phyloP scores from a whole-genome alignment of 108 stramenopile genomes.

The Ochromonas danica region DNA sequence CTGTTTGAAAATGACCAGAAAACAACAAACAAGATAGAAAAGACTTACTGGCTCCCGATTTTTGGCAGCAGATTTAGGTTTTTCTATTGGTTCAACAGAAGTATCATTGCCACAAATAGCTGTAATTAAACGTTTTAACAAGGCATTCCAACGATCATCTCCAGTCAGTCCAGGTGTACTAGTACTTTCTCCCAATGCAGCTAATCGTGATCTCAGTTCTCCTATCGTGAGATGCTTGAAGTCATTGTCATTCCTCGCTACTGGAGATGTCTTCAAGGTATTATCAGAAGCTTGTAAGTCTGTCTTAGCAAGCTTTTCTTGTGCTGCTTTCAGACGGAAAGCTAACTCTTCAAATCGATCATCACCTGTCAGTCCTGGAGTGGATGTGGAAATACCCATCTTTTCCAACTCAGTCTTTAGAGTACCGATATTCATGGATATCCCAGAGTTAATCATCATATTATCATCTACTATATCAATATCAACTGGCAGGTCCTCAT shows the following conservation, averaged over 20 bases:
- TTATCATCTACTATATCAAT: too few relatives aligned
- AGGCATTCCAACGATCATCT: slow-evolving; percentile 10
- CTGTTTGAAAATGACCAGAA: too few relatives aligned
- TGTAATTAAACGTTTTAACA: not conserved
- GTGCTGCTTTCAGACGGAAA: too few relatives aligned
- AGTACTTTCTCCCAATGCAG: slow-evolving; percentile 8
- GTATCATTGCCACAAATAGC: slow-evolving; percentile 6
- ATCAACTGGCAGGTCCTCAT: too few relatives aligned
- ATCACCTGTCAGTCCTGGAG: slow-evolving; percentile 31
- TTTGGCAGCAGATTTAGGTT: too few relatives aligned
- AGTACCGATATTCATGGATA: not conserved
- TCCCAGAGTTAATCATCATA: too few relatives aligned
- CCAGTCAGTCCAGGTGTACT: slow-evolving; percentile 22
- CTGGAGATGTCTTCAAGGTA: too few relatives aligned
- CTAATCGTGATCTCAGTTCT: slow-evolving; percentile 23
- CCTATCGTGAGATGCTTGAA: not conserved
- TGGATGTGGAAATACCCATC: slow-evolving; percentile 21
- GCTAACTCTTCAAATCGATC: slow-evolving; percentile 28
- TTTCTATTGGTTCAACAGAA: not conserved
- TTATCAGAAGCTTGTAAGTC: too few relatives aligned
- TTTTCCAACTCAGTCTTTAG: not conserved
- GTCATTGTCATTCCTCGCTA: not conserved
- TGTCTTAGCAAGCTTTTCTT: too few relatives aligned
- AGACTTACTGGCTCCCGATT: too few relatives aligned
- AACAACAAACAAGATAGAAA: too few relatives aligned